Conservation (phyloP, 441 rosid genomes). For the Syzygium syzygioides region DNA sequence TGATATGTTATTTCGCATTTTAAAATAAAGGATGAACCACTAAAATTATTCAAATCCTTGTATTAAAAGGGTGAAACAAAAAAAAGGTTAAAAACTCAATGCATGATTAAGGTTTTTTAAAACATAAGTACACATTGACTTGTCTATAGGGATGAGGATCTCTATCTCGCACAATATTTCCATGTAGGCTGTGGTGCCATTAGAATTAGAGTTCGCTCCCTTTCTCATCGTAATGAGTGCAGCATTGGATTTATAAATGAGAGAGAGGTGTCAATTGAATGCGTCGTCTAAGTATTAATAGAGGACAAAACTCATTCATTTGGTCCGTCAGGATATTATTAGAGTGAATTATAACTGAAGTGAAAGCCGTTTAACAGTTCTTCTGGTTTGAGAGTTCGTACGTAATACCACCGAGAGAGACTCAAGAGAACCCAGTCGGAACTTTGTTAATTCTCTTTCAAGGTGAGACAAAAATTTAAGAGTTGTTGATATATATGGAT, state of each 20-base stretch:
- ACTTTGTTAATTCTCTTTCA: background rate
- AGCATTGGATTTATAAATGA: background rate
- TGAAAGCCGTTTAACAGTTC: background rate
- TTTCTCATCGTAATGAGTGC: background rate
- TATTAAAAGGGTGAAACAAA: background rate
- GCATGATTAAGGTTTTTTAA: background rate
- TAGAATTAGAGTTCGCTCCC: background rate
- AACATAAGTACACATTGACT: background rate
- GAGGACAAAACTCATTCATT: background rate
- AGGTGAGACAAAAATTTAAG: background rate
- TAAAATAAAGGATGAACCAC: background rate
- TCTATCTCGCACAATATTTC: background rate
- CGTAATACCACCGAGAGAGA: background rate
- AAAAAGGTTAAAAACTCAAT: background rate
- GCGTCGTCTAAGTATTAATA: background rate
- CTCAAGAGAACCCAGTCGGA: background rate
- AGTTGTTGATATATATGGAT: background rate
- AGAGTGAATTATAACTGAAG: too few species aligned
- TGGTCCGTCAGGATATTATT: background rate
- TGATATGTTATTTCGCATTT: background rate
- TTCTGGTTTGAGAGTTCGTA: background rate
- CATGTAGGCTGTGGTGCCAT: background rate
- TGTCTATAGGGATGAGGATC: background rate
- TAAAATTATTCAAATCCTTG: background rate
- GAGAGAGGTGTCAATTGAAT: background rate